phyloP scores from a whole-genome alignment of 306 rosid species.

The Vigna reflexopilosa region DNA sequence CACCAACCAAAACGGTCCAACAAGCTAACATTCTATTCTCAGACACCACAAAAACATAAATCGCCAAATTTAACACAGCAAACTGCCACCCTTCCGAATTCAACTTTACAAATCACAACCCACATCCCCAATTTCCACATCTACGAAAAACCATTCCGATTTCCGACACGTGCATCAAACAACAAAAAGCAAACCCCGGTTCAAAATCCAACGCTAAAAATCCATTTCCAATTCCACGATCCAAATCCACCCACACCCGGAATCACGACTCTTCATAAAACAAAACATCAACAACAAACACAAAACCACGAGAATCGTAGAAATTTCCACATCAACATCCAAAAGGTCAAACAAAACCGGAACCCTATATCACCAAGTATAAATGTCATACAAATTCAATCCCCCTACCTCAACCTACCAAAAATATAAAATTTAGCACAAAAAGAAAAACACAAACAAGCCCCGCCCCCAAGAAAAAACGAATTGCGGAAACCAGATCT shows the following conservation, averaged over 20 bases:
- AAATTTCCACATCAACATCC: neutral
- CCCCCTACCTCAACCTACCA: neutral
- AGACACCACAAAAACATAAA: neutral
- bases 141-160: conserved; percentile 24
- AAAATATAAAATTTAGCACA: neutral
- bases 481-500: conserved; percentile 40
- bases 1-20: neutral
- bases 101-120: conserved; percentile 2
- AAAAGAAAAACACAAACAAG: conserved; percentile 33
- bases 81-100: neutral
- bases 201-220: neutral
- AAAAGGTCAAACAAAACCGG: conserved; percentile 36
- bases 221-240: conserved; percentile 6
- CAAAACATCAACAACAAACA: neutral
- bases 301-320: conserved; percentile 3
- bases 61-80: neutral
- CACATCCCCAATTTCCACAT: conserved; percentile 4
- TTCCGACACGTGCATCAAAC: neutral
- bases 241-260: neutral
- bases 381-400: neutral
- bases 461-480: conserved; percentile 29
- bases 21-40: neutral
- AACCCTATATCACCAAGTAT: conserved; percentile 3
- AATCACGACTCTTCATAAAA: neutral
- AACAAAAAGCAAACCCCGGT: conserved; percentile 6